phyloP scores from a whole-genome alignment of 805 yeast species.

The Wickerhamiella australiensis region DNA sequence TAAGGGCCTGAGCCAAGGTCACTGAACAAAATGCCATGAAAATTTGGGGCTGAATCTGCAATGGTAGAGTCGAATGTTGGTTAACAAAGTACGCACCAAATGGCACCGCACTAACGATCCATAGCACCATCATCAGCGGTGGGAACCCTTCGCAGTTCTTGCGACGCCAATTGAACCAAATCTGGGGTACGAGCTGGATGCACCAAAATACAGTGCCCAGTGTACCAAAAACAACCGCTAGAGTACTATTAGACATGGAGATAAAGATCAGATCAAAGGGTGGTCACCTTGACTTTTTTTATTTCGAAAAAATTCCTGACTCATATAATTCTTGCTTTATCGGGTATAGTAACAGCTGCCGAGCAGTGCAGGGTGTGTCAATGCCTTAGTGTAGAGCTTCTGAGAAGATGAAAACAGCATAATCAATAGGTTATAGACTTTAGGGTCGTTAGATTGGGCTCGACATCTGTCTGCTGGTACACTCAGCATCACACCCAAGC shows the following conservation, averaged over 20 bases:
- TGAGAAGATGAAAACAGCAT: neutral
- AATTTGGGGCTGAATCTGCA: slow-evolving; percentile 78
- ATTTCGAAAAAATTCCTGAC: neutral
- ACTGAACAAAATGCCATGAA: slow-evolving; percentile 58
- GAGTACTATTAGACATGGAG: slow-evolving; percentile 28
- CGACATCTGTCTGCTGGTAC: neutral
- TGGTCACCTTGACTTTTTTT: neutral
- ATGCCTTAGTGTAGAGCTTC: neutral
- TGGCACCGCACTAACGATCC: slow-evolving; percentile 74
- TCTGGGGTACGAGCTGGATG: slow-evolving; percentile 78
- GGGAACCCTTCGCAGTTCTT: slow-evolving; percentile 83
- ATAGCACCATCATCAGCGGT: slow-evolving; percentile 72
- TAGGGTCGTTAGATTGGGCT: neutral
- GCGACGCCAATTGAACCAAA: slow-evolving; percentile 54
- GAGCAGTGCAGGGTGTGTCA: neutral
- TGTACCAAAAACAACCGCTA: slow-evolving; percentile 49
- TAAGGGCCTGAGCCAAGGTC: slow-evolving; percentile 55
- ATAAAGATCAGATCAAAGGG: neutral
- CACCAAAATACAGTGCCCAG: slow-evolving; percentile 91
- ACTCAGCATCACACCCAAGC: neutral
- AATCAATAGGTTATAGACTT: neutral
- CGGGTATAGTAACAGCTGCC: slow-evolving; percentile 1
- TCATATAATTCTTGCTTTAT: neutral
- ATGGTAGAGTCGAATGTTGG: slow-evolving; percentile 57
- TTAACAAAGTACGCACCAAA: slow-evolving; percentile 74